A percentile compares a stretch with the other conserved stretches of the same genome.
Evolutionary conservation across 192 early-diverging fungal species (phyloP).

Genomic region (Coemansia sp.): DNA sequence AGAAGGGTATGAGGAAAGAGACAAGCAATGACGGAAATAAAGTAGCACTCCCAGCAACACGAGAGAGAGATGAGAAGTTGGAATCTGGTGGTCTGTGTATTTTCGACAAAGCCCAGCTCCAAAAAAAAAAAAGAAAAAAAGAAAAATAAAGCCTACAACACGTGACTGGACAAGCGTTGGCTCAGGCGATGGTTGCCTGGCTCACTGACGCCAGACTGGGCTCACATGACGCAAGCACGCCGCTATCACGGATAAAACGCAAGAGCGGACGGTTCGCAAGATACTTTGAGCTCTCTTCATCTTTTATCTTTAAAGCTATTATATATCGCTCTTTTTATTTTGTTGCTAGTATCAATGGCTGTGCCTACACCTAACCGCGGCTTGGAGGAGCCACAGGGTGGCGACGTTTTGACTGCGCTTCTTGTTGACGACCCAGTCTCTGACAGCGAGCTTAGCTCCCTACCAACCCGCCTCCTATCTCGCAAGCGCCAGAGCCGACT

Average conservation of each 20-base stretch:
- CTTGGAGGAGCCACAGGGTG: conserved; percentile 10
- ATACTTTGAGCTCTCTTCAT: background rate
- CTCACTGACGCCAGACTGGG: background rate
- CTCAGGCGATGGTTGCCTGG: background rate
- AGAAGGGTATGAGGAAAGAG: background rate
- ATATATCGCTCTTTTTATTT: background rate
- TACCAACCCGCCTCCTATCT: background rate
- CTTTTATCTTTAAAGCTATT: background rate
- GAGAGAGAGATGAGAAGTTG: conserved; percentile 1
- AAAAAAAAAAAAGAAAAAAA: background rate
- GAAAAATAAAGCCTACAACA: background rate
- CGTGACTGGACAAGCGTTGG: background rate
- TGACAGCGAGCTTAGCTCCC: background rate
- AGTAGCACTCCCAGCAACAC: conserved; percentile 5
- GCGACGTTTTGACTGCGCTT: conserved; percentile 13
- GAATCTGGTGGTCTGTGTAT: background rate
- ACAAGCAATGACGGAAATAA: background rate
- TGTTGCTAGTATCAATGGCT: background rate
- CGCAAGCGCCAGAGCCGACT: conserved; percentile 7
- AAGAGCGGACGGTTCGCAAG: background rate
- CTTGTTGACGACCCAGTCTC: conserved; percentile 4
- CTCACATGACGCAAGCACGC: background rate
- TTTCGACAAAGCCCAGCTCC: background rate
- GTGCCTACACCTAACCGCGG: background rate
- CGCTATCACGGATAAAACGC: background rate